Evolutionary conservation across 1,284 basidiomycete genomes (phyloP), one percentile per base, ranked within the genome.

Genomic region (Tetrapyrgos nigripes): DNA sequence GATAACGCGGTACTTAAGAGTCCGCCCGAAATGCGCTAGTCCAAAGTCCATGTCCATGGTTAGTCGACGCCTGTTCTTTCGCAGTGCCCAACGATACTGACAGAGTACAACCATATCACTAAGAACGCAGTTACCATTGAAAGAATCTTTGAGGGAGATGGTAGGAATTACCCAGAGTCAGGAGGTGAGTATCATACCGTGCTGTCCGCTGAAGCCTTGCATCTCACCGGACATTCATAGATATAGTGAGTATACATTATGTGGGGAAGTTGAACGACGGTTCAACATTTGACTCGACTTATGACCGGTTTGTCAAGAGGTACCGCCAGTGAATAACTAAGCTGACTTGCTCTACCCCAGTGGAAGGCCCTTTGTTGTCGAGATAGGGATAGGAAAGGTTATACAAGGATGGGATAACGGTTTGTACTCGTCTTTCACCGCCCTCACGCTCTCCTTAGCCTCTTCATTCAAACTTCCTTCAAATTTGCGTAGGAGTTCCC

Each of bases 321-420:
- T 26, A 17, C 27, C 21, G 19, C 13, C 21, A 19, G 11, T 23
- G 13, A n/a, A 48, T 24, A 13, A 45, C 35, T 17, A 40, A 5
- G 14, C 63, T 62, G 10, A 19, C 13, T 29, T n/a, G n/a, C n/a
- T 21, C 21, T 23, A 17, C 8, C 28, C 46, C 61, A 85, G 83
- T 47, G 67, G 71, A 1, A 2, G 4, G 0, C 83, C 87, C 5
- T 91, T 91, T 71, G 68, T 75, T 65, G 88, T 85, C 37, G 63
- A 76, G 64, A 91, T 91, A 61, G 88, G 86, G 49, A 73, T 83
- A 50, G 85, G 84, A 49, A 81, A 81, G 67, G 88, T 89, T 55
- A 90, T 90, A 75, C 83, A 79, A 70, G 89, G 89, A 35, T 91
- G 89, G 89, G 89, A 91, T 67, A 87, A 90, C 72, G 88, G 88